Evolutionary conservation across 2,329 filamentous ascomycete genomes (phyloP).

Genomic region (Scorias spongiosa): DNA sequence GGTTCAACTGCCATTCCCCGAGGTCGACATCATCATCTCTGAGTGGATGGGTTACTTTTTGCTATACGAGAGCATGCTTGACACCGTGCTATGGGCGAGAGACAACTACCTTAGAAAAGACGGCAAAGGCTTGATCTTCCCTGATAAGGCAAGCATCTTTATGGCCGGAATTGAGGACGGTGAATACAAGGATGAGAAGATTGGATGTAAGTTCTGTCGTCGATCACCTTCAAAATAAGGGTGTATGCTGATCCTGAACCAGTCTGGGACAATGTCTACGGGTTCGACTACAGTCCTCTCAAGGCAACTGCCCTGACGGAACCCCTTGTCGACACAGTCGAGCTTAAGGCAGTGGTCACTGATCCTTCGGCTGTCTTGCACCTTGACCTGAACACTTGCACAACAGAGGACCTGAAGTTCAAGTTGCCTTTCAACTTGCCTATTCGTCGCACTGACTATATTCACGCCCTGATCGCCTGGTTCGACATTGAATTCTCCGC

Average conservation of each 20-base stretch:
- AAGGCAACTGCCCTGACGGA: slow-evolving; percentile 89
- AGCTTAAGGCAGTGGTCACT: slow-evolving; percentile 91
- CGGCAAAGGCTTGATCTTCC: slow-evolving; percentile 71
- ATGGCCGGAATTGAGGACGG: slow-evolving; percentile 95
- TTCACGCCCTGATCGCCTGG: slow-evolving; percentile 94
- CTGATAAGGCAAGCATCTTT: slow-evolving; percentile 96
- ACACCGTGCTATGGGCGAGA: slow-evolving; percentile 91
- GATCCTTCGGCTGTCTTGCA: slow-evolving; percentile 75
- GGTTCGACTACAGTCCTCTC: slow-evolving; percentile 89
- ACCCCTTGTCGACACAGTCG: slow-evolving; percentile 92
- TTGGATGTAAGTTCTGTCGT: slow-evolving; percentile 60
- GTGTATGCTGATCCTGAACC: slow-evolving; percentile 12
- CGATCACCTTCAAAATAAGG: slow-evolving; percentile 2
- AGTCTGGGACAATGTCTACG: slow-evolving; percentile 99
- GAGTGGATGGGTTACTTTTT: slow-evolving; percentile 99
- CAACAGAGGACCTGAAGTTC: slow-evolving; percentile 70
- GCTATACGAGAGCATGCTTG: slow-evolving; percentile 96
- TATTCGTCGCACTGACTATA: slow-evolving; percentile 76
- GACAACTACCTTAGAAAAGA: slow-evolving; percentile 79
- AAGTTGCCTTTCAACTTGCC: slow-evolving; percentile 59
- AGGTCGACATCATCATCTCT: slow-evolving; percentile 98
- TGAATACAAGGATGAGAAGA: slow-evolving; percentile 99
- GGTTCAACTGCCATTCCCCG: slow-evolving; percentile 77
- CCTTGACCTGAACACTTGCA: slow-evolving; percentile 87
- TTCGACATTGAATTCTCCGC: slow-evolving; percentile 98